These are phyloP conservation scores for Candida nitratophila DNA, from an alignment of 805 yeast genomes.

Conservation along the genomic window DNA sequence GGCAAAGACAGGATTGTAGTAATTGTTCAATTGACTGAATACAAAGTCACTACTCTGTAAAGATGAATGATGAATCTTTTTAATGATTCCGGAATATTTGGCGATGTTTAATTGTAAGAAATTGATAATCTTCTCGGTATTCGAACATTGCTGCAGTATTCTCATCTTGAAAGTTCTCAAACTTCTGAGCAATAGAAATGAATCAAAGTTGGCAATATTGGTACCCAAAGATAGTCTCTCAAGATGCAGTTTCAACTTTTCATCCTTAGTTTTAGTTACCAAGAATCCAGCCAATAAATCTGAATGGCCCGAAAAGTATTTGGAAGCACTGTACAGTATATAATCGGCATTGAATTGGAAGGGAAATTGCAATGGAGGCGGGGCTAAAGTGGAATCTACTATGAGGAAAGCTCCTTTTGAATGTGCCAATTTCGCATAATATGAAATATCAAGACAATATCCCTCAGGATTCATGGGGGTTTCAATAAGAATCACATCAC, in stretches of 20 bases:
- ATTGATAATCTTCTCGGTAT: constrained; percentile 34
- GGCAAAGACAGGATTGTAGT: constrained; percentile 41
- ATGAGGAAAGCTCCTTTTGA: constrained; percentile 33
- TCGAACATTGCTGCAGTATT: constrained; percentile 38
- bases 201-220: constrained; percentile 44
- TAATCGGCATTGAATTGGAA: constrained; percentile 45
- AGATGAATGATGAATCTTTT: constrained; percentile 38
- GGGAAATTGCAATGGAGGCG: constrained; percentile 49
- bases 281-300: constrained; percentile 49
- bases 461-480: constrained; percentile 53
- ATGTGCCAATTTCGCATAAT: constrained; percentile 38
- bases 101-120: constrained; percentile 28
- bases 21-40: constrained; percentile 33
- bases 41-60: constrained; percentile 35
- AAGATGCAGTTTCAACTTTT: constrained; percentile 25
- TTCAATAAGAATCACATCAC: constrained; percentile 43
- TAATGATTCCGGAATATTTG: constrained; percentile 27
- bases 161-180: constrained; percentile 46
- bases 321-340: constrained; percentile 49
- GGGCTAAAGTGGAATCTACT: constrained; percentile 51
- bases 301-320: constrained; percentile 49
- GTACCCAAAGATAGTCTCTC: constrained; percentile 44
- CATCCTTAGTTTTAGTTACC: constrained; percentile 30
- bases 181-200: constrained; percentile 40
- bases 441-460: constrained; percentile 31